Base-by-base conservation (phyloP, 2,329 filamentous ascomycete genomes). In the Nigrograna mackinnonii region DNA sequence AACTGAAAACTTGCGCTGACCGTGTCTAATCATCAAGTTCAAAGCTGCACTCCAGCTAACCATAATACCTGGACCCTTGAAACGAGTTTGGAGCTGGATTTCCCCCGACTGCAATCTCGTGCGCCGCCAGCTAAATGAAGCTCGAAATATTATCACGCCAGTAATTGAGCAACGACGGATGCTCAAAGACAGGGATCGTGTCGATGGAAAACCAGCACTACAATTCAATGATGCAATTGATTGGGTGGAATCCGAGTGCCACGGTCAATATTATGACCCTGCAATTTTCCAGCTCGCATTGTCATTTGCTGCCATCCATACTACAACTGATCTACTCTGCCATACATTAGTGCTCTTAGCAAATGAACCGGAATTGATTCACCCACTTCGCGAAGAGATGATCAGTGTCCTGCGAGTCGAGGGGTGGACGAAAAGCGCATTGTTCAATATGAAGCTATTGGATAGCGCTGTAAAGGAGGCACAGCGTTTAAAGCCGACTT, bases 381-480 rank as follows among this genome's bases (percentile, higher is more conserved):
- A 50, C 17, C 53, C 52, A 5, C 37, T 66, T 20, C 47, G 62
- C 4, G 40, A 58, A 9, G 62, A 65, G 41, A 50, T 57, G 14
- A 36, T 57, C 14, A 21, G 35, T 4, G 62, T 60, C 30, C 44
- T 67, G 4, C 35, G 37, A 11, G 46, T 18, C 12, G 35, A 37
- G 26, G 58, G 61, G 14, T 63, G 55, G 58, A 55, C 46, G 24
- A 66, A 64, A 47, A 43, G 47, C 9, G 45, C 54, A 4, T 41
- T 67, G 17, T 57, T 55, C 13, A 54, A 65, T 40, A 47, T 66
- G 12, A 54, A 57, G 18, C 44, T 66, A 16, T 49, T 68, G 35
- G 64, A 68, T 42, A 65, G 60, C 44, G 50, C 62, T 35, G 47
- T 68, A 41, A 66, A 66, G 47, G 64, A 68, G 41, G 51, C 49